Percentiles rank a stretch among this genome's conserved stretches.
These are phyloP conservation scores for Lophiostoma macrostomum DNA, from an alignment of 495 filamentous ascomycete species.

Conservation along the genomic window DNA sequence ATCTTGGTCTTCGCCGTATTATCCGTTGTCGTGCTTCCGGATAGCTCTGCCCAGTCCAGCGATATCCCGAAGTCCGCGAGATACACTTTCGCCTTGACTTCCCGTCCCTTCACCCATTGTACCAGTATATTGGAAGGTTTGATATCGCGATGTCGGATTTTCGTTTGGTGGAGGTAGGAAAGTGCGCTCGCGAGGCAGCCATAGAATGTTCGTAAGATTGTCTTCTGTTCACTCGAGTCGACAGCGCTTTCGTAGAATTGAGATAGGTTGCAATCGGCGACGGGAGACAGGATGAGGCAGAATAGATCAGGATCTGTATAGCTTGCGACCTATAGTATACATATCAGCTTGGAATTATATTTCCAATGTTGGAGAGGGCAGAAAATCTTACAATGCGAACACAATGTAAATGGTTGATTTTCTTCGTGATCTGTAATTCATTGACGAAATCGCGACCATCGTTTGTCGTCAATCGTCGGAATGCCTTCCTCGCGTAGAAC, in stretches of 20 bases:
- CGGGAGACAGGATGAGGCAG: conserved; percentile 5
- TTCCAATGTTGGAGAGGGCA: too few species aligned
- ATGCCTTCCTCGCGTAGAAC: too few species aligned
- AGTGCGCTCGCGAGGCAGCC: conserved; percentile 12
- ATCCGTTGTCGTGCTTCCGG: neutral
- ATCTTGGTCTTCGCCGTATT: conserved; percentile 2
- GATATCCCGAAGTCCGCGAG: conserved; percentile 19
- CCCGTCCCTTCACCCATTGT: too few species aligned
- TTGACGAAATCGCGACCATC: too few species aligned
- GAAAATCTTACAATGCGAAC: too few species aligned
- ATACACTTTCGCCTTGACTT: neutral
- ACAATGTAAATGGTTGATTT: too few species aligned
- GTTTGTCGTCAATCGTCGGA: too few species aligned
- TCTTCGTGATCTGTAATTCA: too few species aligned
- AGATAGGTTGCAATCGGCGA: conserved; percentile 6
- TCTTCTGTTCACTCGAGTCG: neutral
- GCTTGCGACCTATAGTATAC: conserved; percentile 6
- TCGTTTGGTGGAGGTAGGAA: neutral
- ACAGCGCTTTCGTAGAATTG: neutral
- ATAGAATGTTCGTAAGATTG: conserved; percentile 1
- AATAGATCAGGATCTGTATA: conserved; percentile 9
- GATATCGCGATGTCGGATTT: conserved; percentile 20
- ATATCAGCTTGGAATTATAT: too few species aligned
- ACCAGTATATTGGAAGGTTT: conserved; percentile 21
- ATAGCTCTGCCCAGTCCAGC: conserved; percentile 5